Evolutionary conservation across 2,329 filamentous ascomycete genomes (phyloP).

Genomic region (Aspergillus sp.): DNA sequence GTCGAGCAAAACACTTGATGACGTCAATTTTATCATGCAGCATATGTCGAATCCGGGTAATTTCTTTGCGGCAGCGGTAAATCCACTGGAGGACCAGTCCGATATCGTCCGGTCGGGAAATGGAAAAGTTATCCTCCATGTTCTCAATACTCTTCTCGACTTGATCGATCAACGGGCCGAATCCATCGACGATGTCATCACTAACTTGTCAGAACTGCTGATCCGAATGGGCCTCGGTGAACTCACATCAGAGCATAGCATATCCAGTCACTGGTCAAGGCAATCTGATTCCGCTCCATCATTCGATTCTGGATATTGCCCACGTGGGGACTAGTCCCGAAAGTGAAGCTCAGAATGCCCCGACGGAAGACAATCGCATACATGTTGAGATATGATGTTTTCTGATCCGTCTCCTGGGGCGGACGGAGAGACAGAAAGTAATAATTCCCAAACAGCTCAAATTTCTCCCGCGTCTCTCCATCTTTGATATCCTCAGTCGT

Average conservation of each 20-base stretch:
- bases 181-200: conserved; percentile 92
- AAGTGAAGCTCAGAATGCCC: conserved; percentile 87
- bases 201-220: conserved; percentile 33
- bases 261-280: conserved; percentile 91
- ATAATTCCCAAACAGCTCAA: conserved; percentile 93
- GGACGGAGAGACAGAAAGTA: conserved; percentile 94
- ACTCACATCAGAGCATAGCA: conserved; percentile 90
- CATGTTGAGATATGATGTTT: conserved; percentile 85
- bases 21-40: conserved; percentile 93
- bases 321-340: conserved; percentile 74
- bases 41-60: conserved; percentile 81
- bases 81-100: conserved; percentile 77
- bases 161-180: conserved; percentile 76
- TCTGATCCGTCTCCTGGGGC: conserved; percentile 74
- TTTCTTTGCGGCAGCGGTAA: conserved; percentile 81
- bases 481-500: conserved; percentile 92
- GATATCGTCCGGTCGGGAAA: conserved; percentile 81
- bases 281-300: conserved; percentile 81
- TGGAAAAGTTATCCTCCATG: conserved; percentile 89
- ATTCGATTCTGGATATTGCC: conserved; percentile 86
- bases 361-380: conserved; percentile 93
- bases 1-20: conserved; percentile 89
- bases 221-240: neutral
- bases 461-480: conserved; percentile 91
- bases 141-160: conserved; percentile 80